Evolutionary conservation across 495 filamentous ascomycete genomes (phyloP).

Genomic region (Xylaria scruposa): DNA sequence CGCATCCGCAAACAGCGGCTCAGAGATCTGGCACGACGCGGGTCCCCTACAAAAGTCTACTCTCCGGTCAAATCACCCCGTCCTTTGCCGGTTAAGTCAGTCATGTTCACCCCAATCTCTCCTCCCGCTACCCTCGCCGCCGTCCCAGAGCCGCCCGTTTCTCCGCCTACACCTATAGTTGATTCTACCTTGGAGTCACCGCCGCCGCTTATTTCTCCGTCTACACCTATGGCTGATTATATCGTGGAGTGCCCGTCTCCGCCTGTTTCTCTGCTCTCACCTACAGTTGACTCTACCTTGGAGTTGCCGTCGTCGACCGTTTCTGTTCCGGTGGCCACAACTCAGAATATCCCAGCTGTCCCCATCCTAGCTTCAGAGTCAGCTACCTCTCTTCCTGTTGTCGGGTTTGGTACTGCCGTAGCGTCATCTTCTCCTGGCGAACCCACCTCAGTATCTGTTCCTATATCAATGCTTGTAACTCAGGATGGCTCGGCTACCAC

Average conservation of each 20-base stretch:
- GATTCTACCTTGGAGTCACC: neutral
- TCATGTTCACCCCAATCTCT: constrained; percentile 5
- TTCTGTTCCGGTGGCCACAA: neutral
- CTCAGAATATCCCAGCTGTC: too few relatives aligned
- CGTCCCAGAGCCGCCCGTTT: neutral
- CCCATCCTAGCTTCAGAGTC: neutral
- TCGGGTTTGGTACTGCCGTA: neutral
- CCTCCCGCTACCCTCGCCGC: neutral
- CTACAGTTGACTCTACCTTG: neutral
- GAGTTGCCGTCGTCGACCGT: neutral
- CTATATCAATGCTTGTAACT: neutral
- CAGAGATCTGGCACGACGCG: neutral
- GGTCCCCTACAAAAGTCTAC: neutral
- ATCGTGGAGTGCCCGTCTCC: too few relatives aligned
- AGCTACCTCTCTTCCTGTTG: neutral
- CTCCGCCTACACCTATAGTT: neutral
- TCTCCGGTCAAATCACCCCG: neutral
- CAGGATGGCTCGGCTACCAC: neutral
- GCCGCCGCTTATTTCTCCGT: neutral
- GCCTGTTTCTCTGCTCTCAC: neutral
- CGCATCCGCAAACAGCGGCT: constrained; percentile 3
- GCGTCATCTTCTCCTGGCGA: neutral
- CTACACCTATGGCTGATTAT: neutral
- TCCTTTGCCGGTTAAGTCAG: neutral
- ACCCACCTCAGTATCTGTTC: neutral